phyloP scores from a whole-genome alignment of 331 rosid genomes.

The Saraca asoca region DNA sequence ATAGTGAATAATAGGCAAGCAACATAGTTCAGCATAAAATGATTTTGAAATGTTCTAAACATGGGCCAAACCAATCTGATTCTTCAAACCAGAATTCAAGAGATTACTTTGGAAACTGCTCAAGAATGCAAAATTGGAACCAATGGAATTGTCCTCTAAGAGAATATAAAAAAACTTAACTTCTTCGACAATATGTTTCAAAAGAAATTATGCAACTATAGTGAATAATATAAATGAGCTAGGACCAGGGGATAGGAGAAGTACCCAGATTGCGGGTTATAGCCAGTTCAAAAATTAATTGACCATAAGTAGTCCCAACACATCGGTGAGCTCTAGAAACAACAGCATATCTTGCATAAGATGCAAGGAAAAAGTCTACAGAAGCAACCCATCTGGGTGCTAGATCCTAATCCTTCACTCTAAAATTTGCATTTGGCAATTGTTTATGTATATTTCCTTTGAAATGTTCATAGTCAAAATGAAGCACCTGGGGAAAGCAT shows the following conservation, averaged over 20 bases:
- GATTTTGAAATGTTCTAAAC: conserved; percentile 97
- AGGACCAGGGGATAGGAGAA: conserved; percentile 1
- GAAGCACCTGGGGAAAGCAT: conserved; percentile 65
- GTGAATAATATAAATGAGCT: not conserved
- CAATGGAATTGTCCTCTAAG: conserved; percentile 58
- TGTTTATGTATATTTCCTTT: conserved; percentile 61
- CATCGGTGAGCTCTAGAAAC: conserved; percentile 93
- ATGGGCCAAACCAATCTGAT: conserved; percentile 97
- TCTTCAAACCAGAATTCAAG: conserved; percentile 71
- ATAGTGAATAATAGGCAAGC: too few species aligned
- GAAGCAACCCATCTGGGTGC: conserved; percentile 99
- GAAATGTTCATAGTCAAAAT: conserved; percentile 79
- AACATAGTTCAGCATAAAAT: too few species aligned
- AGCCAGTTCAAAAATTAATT: conserved; percentile 84
- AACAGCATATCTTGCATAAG: conserved; percentile 76
- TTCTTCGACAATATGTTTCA: conserved; percentile 20
- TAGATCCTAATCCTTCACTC: conserved; percentile 95
- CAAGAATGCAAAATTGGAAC: conserved; percentile 61
- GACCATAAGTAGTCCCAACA: conserved; percentile 97
- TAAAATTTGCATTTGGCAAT: conserved; percentile 61
- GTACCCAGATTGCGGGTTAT: conserved; percentile 76
- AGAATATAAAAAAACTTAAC: conserved; percentile 25
- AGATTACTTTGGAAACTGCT: conserved; percentile 87
- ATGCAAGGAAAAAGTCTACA: conserved; percentile 95
- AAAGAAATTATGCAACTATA: not conserved